Base-by-base conservation (phyloP, 2,329 filamentous ascomycete species). In the Xylaria sp. region DNA sequence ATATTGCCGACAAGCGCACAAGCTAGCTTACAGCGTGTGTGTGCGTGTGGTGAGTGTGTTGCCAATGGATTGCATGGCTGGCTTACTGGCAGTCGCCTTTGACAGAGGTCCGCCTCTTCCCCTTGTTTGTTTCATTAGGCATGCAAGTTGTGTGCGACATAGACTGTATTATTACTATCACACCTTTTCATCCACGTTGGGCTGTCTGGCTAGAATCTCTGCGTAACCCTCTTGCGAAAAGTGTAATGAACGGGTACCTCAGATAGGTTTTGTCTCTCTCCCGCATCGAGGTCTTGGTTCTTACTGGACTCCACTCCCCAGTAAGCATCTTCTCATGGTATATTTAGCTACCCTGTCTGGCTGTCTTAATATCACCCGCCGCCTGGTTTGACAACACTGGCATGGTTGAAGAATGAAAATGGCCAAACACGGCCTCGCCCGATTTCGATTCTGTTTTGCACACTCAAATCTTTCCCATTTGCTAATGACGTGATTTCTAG, bases 141-240 rank as follows among this genome's bases (percentile, higher is more conserved):
- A 62, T 66, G 52, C 67, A 66, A 58, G 62, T 56, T 51, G 67
- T 70, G 69, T 73, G 70, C 69, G 66, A 72, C 71, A 62, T 65
- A 59, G 63, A 61, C 58, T 61, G 56, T 46, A 46, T 46, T 65
- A 62, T 64, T 68, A 62, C 64, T 62, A 62, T 62, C 64, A 66
- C 62, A 57, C 56, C 54, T 56, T 51, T 36, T 46, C 41, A 36
- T 52, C 62, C 60, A 67, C 66, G 54, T 69, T 62, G 64, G 69
- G 54, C 52, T 67, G 60, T 43, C 57, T 72, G 51, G 64, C 54
- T 68, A 25, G 64, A 51, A 33, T 63, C 66, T 49, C 43, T 73
- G 69, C 69, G 66, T 71, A 71, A 73, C 71, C 67, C 36, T 62
- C 66, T 64, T 69, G 62, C 67, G 64, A 54, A 64, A 70, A 68